Evolutionary conservation across 176 grass and related monocot genomes (phyloP), one percentile per base, ranked within the genome.

Genomic region (Olyra latifolia): DNA sequence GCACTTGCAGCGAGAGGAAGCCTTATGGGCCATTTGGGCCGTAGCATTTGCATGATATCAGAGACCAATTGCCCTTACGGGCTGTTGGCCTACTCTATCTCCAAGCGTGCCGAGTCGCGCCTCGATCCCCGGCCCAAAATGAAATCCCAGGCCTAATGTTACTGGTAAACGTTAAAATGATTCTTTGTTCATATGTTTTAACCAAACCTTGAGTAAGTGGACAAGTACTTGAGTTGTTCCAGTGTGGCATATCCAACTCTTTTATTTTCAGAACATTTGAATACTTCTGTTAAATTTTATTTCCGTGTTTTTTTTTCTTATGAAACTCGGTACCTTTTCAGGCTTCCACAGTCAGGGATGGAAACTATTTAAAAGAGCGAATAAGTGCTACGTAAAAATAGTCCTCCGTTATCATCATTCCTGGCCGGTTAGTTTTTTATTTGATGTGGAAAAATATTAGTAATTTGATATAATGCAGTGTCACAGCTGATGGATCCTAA

Each of bases 161-260:
- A 71, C 41, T 69, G 13, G 6, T 4, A 10, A 55, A 23, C 23
- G 52, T 9, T 4, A 55, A 49, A 55, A 55, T 10, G n/a, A 23
- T 6, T 0, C 3, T 13, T 19, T 59, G 30, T 52, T 59, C 55
- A 62, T 43, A 49, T 5, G 15, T 8, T 46, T 95, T 62, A 85
- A 46, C 82, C 85, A 22, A 88, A 88, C 74, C 58, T 55, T 44
- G 90, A 92, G 59, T 90, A 83, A 23, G 27, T 90, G 43, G 87
- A 90, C 23, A 80, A 83, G 75, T 95, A 87, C 67, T 84, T 96
- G 66, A 92, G 79, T 60, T 90, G 93, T 70, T 78, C 69, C 71
- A 86, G 69, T 15, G 87, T 92, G 43, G 67, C 82, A 83, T 41
- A 58, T 75, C 82, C 90, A 54, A 25, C 28, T 41, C 72, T 46